Evolutionary conservation across 2,329 filamentous ascomycete genomes (phyloP), one percentile per base, ranked within the genome.

Genomic region (Furcasterigmium sp.): DNA sequence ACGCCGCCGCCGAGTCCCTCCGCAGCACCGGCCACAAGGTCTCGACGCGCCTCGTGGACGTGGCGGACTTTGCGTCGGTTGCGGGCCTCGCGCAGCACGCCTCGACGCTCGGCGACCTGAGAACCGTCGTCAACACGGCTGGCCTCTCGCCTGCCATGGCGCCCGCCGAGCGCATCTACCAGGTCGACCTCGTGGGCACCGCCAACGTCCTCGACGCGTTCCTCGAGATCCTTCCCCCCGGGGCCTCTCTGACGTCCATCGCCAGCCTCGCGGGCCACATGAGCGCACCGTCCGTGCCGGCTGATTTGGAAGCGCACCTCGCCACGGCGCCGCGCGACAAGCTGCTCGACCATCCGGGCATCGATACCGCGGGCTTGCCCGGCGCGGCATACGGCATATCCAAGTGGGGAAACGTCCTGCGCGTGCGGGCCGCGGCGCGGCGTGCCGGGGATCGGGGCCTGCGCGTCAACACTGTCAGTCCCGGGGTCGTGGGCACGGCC

Each of bases 401-500:
- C 2, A 46, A 44, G 42, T 23, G 26, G 13, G 38, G 45, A 15
- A 40, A 35, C 18, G 44, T 44, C 11, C 11, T 46, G 8, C 37
- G 38, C 0, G 37, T 36, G 15, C 20, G 39, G 26, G 32, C 40
- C n/a, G 23, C 28, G 9, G 41, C 41, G 5, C 11, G 26, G 8
- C 30, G 19, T 10, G 39, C 29, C 37, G 38, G 41, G 3, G 37
- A n/a, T n/a, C 34, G 21, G 32, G 28, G 45, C 3, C 25, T 34
- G 10, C 37, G 41, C 8, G 40, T 46, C 11, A 46, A 46, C 34
- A 46, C 45, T 0, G 32, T 44, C 3, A 46, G 45, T 39, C 37
- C 41, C 1, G 34, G 41, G 4, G 41, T 32, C 14, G 32, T 44
- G 6, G 15, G 29, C 32, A 46, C 45, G 5, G 41, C 42, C 8